Evolutionary conservation across 169 alveolate species (phyloP).

Genomic region (Plasmodium berghei): DNA sequence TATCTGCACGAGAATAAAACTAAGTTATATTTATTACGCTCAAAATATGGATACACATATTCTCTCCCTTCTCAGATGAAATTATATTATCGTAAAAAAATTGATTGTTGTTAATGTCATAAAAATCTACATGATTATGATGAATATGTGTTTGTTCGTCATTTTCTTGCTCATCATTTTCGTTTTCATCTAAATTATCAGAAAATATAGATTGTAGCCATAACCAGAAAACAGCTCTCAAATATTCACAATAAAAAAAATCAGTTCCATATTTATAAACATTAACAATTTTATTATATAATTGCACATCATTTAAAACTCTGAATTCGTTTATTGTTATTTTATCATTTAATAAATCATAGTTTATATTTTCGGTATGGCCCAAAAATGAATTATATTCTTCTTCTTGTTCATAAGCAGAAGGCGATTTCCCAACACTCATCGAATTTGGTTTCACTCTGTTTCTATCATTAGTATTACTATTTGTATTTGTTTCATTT

Average conservation of each 20-base stretch:
- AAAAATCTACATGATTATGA: constrained; percentile 3
- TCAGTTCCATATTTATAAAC: constrained; percentile 38
- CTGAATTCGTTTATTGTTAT: constrained; percentile 41
- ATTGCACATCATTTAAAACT: constrained; percentile 19
- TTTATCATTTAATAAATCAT: constrained; percentile 34
- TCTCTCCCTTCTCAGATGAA: background rate
- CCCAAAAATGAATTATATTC: constrained; percentile 4
- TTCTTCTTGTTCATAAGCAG: background rate
- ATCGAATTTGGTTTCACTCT: background rate
- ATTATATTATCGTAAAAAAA: constrained; percentile 38
- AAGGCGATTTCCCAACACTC: background rate
- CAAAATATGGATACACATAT: constrained; percentile 18
- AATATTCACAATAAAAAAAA: constrained; percentile 39
- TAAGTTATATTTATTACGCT: background rate
- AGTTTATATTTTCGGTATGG: constrained; percentile 17
- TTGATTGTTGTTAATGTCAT: constrained; percentile 39
- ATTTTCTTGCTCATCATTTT: background rate
- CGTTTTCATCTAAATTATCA: constrained; percentile 5
- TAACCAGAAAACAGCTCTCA: constrained; percentile 69
- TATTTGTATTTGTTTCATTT: constrained; percentile 4
- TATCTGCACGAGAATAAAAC: background rate
- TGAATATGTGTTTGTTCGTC: background rate
- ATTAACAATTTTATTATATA: constrained; percentile 48
- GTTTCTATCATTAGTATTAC: background rate
- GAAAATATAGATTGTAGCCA: constrained; percentile 72